These are phyloP conservation scores for Didymella keratinophila DNA, from an alignment of 2,329 filamentous ascomycete genomes.

Conservation along the genomic window DNA sequence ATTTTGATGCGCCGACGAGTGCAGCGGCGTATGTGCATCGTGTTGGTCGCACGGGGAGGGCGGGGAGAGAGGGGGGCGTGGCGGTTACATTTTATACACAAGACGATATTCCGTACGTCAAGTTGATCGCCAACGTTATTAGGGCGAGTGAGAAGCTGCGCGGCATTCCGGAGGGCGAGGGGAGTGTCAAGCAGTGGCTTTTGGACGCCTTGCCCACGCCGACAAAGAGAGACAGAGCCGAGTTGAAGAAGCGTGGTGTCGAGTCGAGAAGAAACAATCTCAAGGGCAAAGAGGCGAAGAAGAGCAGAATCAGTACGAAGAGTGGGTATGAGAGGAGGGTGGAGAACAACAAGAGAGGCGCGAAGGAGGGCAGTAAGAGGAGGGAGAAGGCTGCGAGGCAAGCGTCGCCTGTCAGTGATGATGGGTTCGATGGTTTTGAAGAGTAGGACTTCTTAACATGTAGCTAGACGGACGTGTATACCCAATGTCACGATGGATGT, in stretches of 20 bases:
- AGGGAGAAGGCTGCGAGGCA: conserved; percentile 24
- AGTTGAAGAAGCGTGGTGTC: conserved; percentile 81
- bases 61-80: conserved; percentile 84
- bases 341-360: conserved; percentile 72
- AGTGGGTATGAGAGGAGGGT: conserved; percentile 75
- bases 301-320: conserved; percentile 78
- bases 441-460: not conserved
- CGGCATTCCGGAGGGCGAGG: conserved; percentile 51
- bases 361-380: conserved; percentile 44
- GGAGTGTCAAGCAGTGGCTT: conserved; percentile 72
- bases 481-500: too few species aligned
- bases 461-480: too few species aligned
- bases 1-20: conserved; percentile 95
- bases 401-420: not conserved
- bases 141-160: conserved; percentile 78
- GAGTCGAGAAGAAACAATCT: conserved; percentile 67
- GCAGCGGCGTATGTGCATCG: conserved; percentile 92
- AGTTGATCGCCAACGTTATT: conserved; percentile 93
- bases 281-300: conserved; percentile 34
- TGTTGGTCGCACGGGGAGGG: conserved; percentile 87
- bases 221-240: conserved; percentile 82
- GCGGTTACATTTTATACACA: conserved; percentile 95
- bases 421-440: not conserved
- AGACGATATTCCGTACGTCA: conserved; percentile 89
- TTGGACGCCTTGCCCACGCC: conserved; percentile 85